Evolutionary conservation across 441 rosid genomes (phyloP).

Genomic region (Eutrema salsugineum): DNA sequence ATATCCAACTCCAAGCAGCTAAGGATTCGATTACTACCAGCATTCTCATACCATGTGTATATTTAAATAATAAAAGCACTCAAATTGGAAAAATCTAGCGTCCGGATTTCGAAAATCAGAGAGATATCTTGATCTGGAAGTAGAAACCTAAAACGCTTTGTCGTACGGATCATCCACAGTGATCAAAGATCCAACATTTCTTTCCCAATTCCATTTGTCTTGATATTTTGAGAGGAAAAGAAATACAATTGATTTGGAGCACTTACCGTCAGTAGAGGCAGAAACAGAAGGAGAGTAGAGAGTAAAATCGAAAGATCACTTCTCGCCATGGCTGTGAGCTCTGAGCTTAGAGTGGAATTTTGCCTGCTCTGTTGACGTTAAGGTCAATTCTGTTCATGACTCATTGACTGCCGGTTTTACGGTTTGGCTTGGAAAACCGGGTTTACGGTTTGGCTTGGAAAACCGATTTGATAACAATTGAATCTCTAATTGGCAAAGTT

Average conservation of each 20-base stretch:
- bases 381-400: not conserved
- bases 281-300: slow-evolving; percentile 10
- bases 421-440: not conserved
- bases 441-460: not conserved
- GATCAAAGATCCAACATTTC: slow-evolving; percentile 16
- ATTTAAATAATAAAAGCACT: not conserved
- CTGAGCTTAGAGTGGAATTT: no score
- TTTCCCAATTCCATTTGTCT: not conserved
- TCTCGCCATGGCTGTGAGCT: slow-evolving; percentile 22
- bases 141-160: not conserved
- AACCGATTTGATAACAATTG: not conserved
- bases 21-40: not conserved
- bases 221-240: not conserved
- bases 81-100: not conserved
- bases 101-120: not conserved
- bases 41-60: not conserved
- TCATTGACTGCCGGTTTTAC: not conserved
- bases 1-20: not conserved
- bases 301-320: not conserved
- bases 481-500: not conserved
- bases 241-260: not conserved
- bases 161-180: not conserved
- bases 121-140: not conserved
- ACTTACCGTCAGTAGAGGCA: slow-evolving; percentile 8
- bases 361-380: not conserved